phyloP scores from a whole-genome alignment of 2,329 filamentous ascomycete genomes.

The Coniella vitis region DNA sequence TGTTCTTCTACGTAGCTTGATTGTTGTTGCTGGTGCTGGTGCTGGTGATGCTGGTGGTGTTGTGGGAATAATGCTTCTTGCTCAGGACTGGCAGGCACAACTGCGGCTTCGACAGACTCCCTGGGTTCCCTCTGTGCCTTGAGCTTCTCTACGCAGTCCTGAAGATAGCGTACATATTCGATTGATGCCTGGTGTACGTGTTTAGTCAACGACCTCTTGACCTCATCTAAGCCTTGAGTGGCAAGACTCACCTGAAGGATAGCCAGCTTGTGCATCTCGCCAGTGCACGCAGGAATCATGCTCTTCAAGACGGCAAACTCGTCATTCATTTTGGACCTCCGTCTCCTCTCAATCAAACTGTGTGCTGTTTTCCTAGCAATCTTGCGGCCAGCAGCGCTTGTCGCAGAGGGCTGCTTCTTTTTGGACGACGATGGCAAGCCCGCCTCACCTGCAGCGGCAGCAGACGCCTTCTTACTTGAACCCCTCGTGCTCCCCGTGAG shows the following conservation, averaged over 20 bases:
- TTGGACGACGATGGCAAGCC: constrained; percentile 37
- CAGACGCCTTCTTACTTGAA: constrained; percentile 15
- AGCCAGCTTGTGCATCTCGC: constrained; percentile 96
- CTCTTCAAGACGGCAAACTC: constrained; percentile 90
- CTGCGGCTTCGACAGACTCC: constrained; percentile 23
- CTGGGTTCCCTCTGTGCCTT: constrained; percentile 49
- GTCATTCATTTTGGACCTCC: constrained; percentile 97
- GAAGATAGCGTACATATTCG: constrained; percentile 90
- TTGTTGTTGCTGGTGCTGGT: constrained; percentile 22
- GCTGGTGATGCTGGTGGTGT: constrained; percentile 19
- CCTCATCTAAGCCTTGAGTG: background rate
- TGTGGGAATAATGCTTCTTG: constrained; percentile 23
- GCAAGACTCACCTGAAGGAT: constrained; percentile 70
- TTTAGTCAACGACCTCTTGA: constrained; percentile 5
- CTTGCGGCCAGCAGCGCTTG: constrained; percentile 84
- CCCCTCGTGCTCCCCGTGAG: constrained; percentile 17
- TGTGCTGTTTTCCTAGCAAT: constrained; percentile 95
- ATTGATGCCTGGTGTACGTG: constrained; percentile 67
- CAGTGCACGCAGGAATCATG: constrained; percentile 93
- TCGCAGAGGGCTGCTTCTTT: constrained; percentile 69
- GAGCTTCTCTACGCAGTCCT: constrained; percentile 77
- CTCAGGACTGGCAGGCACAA: constrained; percentile 23
- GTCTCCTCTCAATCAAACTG: constrained; percentile 82
- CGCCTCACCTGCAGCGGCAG: constrained; percentile 27
- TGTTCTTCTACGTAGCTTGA: constrained; percentile 23